Base-by-base conservation (phyloP, 1,139 yeast species). In the Meyerozyma smithsonii region DNA sequence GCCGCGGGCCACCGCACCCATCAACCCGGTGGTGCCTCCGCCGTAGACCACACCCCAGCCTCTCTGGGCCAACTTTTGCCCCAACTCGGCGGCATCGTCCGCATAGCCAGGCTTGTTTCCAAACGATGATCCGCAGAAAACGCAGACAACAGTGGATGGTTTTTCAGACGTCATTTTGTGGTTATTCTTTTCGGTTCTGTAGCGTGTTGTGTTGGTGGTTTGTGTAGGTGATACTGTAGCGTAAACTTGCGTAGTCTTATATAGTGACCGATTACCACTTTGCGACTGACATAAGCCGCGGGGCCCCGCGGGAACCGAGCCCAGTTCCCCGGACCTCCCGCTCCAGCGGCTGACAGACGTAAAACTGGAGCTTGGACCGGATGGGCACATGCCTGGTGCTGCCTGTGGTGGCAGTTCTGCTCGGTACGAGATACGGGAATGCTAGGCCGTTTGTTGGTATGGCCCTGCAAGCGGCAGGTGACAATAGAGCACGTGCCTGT, bases 41-140 rank as follows among this genome's bases (percentile, higher is more conserved):
- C 96, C 96, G 54, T 88, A 88, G 7, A 88, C 95, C 37, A 88
- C 66, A 3, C 89, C 89, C 81, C 88, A 84, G 42, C 74, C 69
- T 43, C 70, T 68, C 21, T 62, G 54, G 15, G 88, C 85, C 46
- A 88, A 59, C 20, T 71, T 54, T 39, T 66, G 50, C 16, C 95
- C 96, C 35, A 88, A 66, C 24, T 69, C 59, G 15, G 65, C 54
- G 2, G 95, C 94, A 25, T 68, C 69, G 4, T 66, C 68, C 12
- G 81, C 68, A 54, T 62, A 85, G 4, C 56, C 52, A 4, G 72
- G 66, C 41, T 74, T 69, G 39, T 62, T 74, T 12, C 96, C 96
- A 44, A 78, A 74, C 5, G 90, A 77, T 3, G 95, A 84, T 19
- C 96, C 96, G 57, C 96, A 88, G 56, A 85, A 87, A 21, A 87